These are phyloP conservation scores for maize (Zea mays) DNA, from an alignment of 176 grass and related monocot species.

Conservation along the genomic window Zm-B73-REFERENCE-NAM-5.0 NC_050104.1:5956001-5956500, in stretches of 20 bases:
- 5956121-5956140: neutral
- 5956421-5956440: neutral
- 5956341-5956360: conserved; percentile 36
- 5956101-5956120: conserved; percentile 3
- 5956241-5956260: conserved; percentile 34
- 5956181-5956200: conserved; percentile 18
- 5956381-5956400: neutral
- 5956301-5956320: conserved; percentile 28
- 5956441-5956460: neutral
- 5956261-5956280: conserved; percentile 33
- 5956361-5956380: conserved; percentile 17
- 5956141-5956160: neutral
- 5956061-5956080: conserved; percentile 43
- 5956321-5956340: conserved; percentile 37
- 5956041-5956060: conserved; percentile 81
- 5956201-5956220: conserved; percentile 39
- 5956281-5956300: conserved; percentile 24
- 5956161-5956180: conserved; percentile 19
- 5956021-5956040: conserved; percentile 82
- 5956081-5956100: conserved; percentile 18
- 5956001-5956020: conserved; percentile 83
- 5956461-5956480: neutral
- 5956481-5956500: neutral
- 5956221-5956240: conserved; percentile 43
- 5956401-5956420: neutral